Evolutionary conservation across 1,284 basidiomycete species (phyloP), one percentile per base, ranked within the genome.

Genomic region (Malassezia japonica): DNA sequence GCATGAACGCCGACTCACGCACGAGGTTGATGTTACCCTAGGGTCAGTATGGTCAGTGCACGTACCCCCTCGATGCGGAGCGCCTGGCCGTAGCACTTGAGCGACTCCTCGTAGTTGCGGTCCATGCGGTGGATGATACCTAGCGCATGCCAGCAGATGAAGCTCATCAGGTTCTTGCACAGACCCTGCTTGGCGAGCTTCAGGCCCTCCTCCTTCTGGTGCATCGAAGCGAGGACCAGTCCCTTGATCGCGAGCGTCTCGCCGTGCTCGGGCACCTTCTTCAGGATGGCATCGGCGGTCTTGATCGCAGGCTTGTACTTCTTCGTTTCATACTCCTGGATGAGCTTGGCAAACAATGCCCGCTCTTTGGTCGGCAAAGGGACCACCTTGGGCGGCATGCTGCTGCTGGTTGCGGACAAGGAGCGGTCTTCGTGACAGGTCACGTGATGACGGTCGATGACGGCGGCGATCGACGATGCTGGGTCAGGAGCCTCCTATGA

Each of bases 111-210:
- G 67, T 76, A 91, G 68, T 90, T 88, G 74, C 84, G 87, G 73
- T 91, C 86, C 36, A 83, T 84, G 23, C 70, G 57, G 43, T 71
- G 48, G 28, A 70, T 44, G 54, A 72, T 72, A 37, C 90, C 94
- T 67, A 90, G 86, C 55, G 98, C 91, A 74, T 99, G 94, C 92
- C 94, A 98, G 69, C 85, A 86, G 69, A 99, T 95, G 72, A 98
- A 92, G 21, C 86, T 90, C 31, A 83, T 87, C 54, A 92, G 78
- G 76, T 96, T 90, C 56, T 85, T 80, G 53, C 83, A 82, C 58
- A 94, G 48, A 28, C 68, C 94, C 59, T 86, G 83, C 76, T 86
- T 86, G 53, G 94, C 87, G 54, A 92, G 79, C 28, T 85, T 83
- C 53, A 87, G 77, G 16, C 89, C 90, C 45, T 65, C 64, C 13